Evolutionary conservation across 108 stramenopile species (phyloP), one percentile per base, ranked within the genome.

Genomic region (Cyclotella distinguenda): DNA sequence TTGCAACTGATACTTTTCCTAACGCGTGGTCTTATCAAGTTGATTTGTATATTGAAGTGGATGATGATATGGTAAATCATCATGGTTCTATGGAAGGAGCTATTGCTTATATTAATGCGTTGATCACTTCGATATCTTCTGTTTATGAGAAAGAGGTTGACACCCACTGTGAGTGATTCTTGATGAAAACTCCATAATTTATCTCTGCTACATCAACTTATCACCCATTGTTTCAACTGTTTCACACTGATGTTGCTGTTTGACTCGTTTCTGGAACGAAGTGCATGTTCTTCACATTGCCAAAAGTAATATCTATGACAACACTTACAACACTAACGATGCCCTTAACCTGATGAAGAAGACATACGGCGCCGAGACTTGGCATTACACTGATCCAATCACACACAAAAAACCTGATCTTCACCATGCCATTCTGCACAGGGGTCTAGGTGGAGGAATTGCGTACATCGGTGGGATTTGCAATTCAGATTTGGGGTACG

Each of bases 111-210:
- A 22, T 48, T 19, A 48, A 48, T 7, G 55, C 34, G 2, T 39
- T 32, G 22, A 39, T 53, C 1, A 53, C 64, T 31, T 50, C 52
- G 9, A 52, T 25, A 30, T 54, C 50, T 1, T 27, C 52, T 1
- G 27, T 65, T 38, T 65, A 54, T 18, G 64, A 65, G 26, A 1
- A 4, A 2, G 64, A 65, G 22, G 38, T 65, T 23, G 64, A 65
- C 21, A 65, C 64, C 1, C 64, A 65, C 30, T 40, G 56, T 58
- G 56, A 38, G 56, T 58, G 8, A n/a, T n/a, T n/a, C n/a, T n/a
- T n/a, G n/a, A n/a, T n/a, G n/a, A n/a, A n/a, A n/a, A n/a, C n/a
- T n/a, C n/a, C n/a, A n/a, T n/a, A n/a, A n/a, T n/a, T n/a, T n/a
- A n/a, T 48, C 21, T 1, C 40, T 42, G 13, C 1, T 42, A 16